Base-by-base conservation (phyloP, 805 yeast genomes). In the Zygotorulaspora chibaensis region DNA sequence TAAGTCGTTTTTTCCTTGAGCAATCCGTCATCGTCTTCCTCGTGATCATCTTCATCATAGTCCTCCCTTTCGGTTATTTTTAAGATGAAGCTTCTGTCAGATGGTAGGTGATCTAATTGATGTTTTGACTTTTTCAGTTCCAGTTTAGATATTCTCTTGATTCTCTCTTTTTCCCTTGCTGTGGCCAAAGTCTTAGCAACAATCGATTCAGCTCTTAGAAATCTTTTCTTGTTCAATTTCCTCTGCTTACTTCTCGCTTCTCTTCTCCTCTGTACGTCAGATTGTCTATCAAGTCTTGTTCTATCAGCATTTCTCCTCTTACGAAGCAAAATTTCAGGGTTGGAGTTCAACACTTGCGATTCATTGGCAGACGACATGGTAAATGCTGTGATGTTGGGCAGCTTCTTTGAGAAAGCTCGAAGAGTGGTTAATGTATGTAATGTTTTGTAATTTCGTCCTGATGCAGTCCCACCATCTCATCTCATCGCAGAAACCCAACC, bases 231-330 rank as follows among this genome's bases (percentile, higher is more conserved):
- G 44, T 69, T 67, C 50, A 71, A 68, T 44, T 58, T 62, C 52
- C 72, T 74, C 62, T 70, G 71, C 52, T 66, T 66, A 49, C 72
- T 67, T 51, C 69, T 72, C 40, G 69, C 73, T 44, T 72, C 73
- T 35, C 68, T 70, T 63, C 75, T 79, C 56, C 71, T 67, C 51
- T 73, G 73, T 12, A 82, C 81, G 45, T 74, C 74, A 53, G 82
- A 85, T 64, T 84, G 91, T 60, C 83, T 85, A 63, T 82, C 86
- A 43, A 84, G 57, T 63, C 89, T 76, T 54, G 81, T 71, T 64
- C 84, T 73, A 63, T 85, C 91, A 48, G 83, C 84, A 61, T 83
- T 78, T 71, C 84, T 86, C 69, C 95, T 80, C 71, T 85, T 86
- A 61, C 81, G 80, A 51, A 86, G 74, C 55, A 86, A 77, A 45